Conservation (phyloP, 1,284 basidiomycete species). For the Trametes hirsuta region DNA sequence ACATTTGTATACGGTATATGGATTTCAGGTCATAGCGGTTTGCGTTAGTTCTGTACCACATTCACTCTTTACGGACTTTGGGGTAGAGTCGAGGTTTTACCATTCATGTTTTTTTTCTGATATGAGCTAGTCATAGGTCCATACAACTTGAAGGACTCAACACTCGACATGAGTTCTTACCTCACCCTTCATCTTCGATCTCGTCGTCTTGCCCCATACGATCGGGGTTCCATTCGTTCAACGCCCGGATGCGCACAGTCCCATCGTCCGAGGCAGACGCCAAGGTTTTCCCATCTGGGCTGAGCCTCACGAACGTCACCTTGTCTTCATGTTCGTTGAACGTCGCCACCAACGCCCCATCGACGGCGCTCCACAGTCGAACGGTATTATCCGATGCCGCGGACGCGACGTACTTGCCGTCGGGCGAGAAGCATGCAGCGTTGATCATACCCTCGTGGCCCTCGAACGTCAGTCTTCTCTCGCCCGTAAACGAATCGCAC, state of each 20-base stretch:
- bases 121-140: too few species aligned
- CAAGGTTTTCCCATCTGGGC: conserved; percentile 19
- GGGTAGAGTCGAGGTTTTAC: too few species aligned
- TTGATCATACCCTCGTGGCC: conserved; percentile 20
- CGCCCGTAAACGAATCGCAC: conserved; percentile 22
- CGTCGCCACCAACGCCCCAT: conserved; percentile 10
- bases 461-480: conserved; percentile 8
- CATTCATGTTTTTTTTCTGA: too few species aligned
- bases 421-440: conserved; percentile 26
- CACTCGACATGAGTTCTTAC: too few species aligned
- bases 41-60: too few species aligned
- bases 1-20: too few species aligned
- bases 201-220: background rate
- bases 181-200: background rate
- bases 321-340: conserved; percentile 22
- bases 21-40: too few species aligned
- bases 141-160: too few species aligned
- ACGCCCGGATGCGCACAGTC: conserved; percentile 17
- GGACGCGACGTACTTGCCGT: conserved; percentile 23
- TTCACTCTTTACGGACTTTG: too few species aligned
- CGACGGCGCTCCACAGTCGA: conserved; percentile 25
- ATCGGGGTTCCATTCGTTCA: conserved; percentile 1
- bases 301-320: conserved; percentile 21
- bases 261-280: conserved; percentile 23
- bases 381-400: conserved; percentile 27